Base-by-base conservation (phyloP, 371 early-diverging fungal genomes). In the Saksenaea vasiformis region DNA sequence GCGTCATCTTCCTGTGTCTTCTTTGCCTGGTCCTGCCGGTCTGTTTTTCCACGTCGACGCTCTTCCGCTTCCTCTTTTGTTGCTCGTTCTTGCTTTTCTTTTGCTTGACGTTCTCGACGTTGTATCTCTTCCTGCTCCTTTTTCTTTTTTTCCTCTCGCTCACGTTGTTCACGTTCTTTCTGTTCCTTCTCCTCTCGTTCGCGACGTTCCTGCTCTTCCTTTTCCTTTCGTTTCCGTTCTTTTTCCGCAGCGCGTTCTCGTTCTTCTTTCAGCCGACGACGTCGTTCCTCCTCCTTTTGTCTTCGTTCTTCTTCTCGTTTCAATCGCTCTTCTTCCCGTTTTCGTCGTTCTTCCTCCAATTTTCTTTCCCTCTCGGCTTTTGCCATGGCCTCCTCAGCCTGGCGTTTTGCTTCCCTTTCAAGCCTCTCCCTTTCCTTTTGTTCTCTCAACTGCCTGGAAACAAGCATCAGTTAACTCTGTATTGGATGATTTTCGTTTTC, bases 141-240 rank as follows among this genome's bases (percentile, higher is more conserved):
- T 27, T 13, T 31, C 56, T 3, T 22, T 47, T 17, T 47, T 22
- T 47, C 51, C 22, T 47, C 51, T 22, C 58, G 58, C 19, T 84
- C 79, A 31, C 62, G 64, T 43, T 79, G 80, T 22, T 71, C 54
- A 47, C 69, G 72, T 69, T 43, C 41, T 35, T 59, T 19, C 19
- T 19, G 38, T 39, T 82, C 75, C 65, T 74, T 67, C 62, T 78
- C 87, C 69, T 75, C 72, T 24, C 60, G 38, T 59, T 77, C 76
- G 56, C 78, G 64, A 13, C 80, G 82, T 61, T 70, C 74, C 39
- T 80, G 79, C 5, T 71, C 84, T 43, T 82, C 73, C 70, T 87
- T 84, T 26, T 85, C 86, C 55, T 79, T 81, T 38, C 87, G 83
- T 58, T 81, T 83, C 34, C 82, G 77, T 64, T 87, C 79, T 60